Evolutionary conservation across 1,139 yeast genomes (phyloP).

Genomic region (Yamadazyma jaroonii): DNA sequence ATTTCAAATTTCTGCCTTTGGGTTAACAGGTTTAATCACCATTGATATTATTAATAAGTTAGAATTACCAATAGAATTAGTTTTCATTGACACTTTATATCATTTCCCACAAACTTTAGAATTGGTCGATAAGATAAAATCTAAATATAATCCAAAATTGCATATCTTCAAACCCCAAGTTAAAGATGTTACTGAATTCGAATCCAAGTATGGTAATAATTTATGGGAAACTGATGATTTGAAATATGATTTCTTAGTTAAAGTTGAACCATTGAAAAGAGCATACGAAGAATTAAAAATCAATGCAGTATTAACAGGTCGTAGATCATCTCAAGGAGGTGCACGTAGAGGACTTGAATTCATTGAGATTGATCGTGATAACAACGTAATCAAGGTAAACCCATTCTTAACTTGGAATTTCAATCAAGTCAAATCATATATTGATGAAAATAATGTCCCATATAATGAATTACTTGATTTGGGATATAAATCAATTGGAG

Average conservation of each 20-base stretch:
- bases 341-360: constrained; percentile 71
- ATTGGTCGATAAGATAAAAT: constrained; percentile 58
- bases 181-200: constrained; percentile 55
- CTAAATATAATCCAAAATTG: constrained; percentile 52
- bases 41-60: constrained; percentile 77
- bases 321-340: constrained; percentile 90
- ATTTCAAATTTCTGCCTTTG: constrained; percentile 93
- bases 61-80: constrained; percentile 60
- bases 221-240: constrained; percentile 85
- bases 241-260: constrained; percentile 80
- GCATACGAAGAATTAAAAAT: constrained; percentile 74
- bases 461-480: constrained; percentile 79
- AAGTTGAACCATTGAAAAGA: constrained; percentile 89
- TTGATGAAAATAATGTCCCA: constrained; percentile 72
- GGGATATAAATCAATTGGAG: constrained; percentile 92
- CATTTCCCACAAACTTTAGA: constrained; percentile 91
- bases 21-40: constrained; percentile 87
- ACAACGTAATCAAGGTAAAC: constrained; percentile 78
- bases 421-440: constrained; percentile 63
- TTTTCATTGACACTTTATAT: constrained; percentile 86
- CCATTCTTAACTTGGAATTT: constrained; percentile 88
- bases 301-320: constrained; percentile 85
- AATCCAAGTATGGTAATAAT: constrained; percentile 66
- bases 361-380: constrained; percentile 68
- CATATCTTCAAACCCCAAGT: constrained; percentile 62